A percentile compares a stretch with the other conserved stretches of the same genome.
Conservation (phyloP, 2,329 filamentous ascomycete species). For the Pyricularia sp. region DNA sequence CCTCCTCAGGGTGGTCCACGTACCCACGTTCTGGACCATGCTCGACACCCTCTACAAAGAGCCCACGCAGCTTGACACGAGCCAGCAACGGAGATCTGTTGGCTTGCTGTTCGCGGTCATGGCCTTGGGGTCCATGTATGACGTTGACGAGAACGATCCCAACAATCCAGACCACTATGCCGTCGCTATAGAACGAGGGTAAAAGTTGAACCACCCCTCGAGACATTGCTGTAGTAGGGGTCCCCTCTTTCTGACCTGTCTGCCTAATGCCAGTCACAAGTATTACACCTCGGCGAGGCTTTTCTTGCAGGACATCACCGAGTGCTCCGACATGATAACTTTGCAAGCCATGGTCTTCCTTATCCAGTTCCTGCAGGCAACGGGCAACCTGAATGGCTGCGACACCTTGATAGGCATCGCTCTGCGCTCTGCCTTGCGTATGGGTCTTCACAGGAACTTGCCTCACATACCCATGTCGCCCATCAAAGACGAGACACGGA, state of each 20-base stretch:
- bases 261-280: constrained; percentile 45
- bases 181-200: constrained; percentile 47
- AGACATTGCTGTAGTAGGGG: background rate
- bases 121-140: constrained; percentile 47
- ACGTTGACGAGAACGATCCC: constrained; percentile 33
- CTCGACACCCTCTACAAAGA: constrained; percentile 71
- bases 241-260: background rate
- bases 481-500: constrained; percentile 54
- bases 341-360: constrained; percentile 71
- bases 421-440: constrained; percentile 61
- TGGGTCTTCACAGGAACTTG: constrained; percentile 68
- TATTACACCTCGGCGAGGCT: constrained; percentile 62
- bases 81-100: constrained; percentile 59
- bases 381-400: constrained; percentile 68
- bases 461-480: constrained; percentile 51
- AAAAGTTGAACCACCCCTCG: constrained; percentile 14
- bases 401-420: constrained; percentile 76
- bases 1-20: constrained; percentile 62
- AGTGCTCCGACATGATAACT: constrained; percentile 65
- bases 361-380: constrained; percentile 71
- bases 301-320: constrained; percentile 55
- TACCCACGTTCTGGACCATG: constrained; percentile 27
- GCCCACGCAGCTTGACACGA: constrained; percentile 50
- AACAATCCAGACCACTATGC: constrained; percentile 38
- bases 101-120: constrained; percentile 55